Conservation (phyloP, 2,329 filamentous ascomycete species). For the Aspergillus melleus region DNA sequence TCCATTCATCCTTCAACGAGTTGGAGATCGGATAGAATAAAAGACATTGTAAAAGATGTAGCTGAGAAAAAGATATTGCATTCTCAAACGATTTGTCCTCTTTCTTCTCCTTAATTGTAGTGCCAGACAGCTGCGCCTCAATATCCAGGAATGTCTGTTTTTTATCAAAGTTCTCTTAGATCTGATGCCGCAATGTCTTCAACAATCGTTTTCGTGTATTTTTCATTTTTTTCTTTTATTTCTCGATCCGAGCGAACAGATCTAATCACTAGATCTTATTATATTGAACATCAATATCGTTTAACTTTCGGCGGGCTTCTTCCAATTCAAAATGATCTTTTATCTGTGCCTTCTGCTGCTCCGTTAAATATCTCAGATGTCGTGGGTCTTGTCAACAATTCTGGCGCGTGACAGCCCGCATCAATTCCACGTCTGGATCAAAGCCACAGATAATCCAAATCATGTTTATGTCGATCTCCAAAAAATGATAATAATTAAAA, state of each 20-base stretch:
- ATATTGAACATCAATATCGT: too few species aligned
- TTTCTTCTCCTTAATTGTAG: slow-evolving; percentile 14
- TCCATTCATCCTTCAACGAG: slow-evolving; percentile 21
- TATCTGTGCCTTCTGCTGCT: slow-evolving; percentile 11
- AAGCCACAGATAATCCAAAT: slow-evolving; percentile 14
- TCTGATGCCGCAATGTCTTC: slow-evolving; percentile 10
- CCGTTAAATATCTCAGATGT: slow-evolving; percentile 14
- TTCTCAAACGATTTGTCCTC: slow-evolving; percentile 11
- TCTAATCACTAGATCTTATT: too few species aligned
- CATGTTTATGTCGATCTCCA: slow-evolving; percentile 17
- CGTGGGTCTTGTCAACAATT: slow-evolving; percentile 16
- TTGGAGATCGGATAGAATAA: slow-evolving; percentile 19
- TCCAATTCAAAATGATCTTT: slow-evolving; percentile 18
- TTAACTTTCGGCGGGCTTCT: slow-evolving; percentile 13
- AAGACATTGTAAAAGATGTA: slow-evolving; percentile 17
- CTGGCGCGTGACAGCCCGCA: slow-evolving; percentile 15
- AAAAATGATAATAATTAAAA: slow-evolving; percentile 20
- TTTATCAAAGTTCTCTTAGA: slow-evolving; percentile 22
- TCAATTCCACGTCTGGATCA: slow-evolving; percentile 13
- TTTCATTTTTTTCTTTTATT: too few species aligned
- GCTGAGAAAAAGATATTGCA: slow-evolving; percentile 14
- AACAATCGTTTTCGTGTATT: too few species aligned
- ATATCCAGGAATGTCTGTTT: slow-evolving; percentile 22
- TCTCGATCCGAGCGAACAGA: too few species aligned
- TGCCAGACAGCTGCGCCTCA: slow-evolving; percentile 19